Percentiles rank a stretch among this genome's conserved stretches.
Conservation (phyloP, 148 eudicot species). For the Fagopyrum esculentum region DNA sequence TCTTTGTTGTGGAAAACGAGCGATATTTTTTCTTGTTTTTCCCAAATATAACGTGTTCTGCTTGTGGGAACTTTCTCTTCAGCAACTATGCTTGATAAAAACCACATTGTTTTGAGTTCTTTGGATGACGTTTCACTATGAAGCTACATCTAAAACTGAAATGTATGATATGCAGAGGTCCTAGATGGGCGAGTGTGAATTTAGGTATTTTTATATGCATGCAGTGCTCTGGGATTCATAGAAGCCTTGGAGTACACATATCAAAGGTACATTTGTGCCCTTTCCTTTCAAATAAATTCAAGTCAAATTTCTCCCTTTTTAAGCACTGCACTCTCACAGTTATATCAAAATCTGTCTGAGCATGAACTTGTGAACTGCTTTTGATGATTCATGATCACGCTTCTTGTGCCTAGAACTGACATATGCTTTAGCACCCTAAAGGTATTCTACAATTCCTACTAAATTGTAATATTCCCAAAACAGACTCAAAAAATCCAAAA, state of each 20-base stretch:
- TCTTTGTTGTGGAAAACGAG: neutral
- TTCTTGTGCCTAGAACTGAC: neutral
- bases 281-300: neutral
- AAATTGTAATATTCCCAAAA: neutral
- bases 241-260: slow-evolving; percentile 79
- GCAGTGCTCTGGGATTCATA: slow-evolving; percentile 68
- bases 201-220: slow-evolving; percentile 71
- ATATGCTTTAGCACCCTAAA: neutral
- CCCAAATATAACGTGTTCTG: neutral
- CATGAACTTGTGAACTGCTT: neutral
- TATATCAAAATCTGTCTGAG: neutral
- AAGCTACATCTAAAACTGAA: neutral
- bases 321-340: neutral
- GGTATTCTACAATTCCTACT: neutral
- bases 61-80: neutral
- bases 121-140: neutral
- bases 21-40: neutral
- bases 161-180: slow-evolving; percentile 38
- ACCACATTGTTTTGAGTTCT: neutral
- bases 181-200: slow-evolving; percentile 87
- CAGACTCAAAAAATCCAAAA: neutral
- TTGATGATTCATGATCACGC: neutral
- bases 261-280: slow-evolving; percentile 42
- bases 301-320: neutral
- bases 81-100: neutral